phyloP scores from a whole-genome alignment of 805 yeast genomes.

The Wickerhamomyces subpelliculosus region DNA sequence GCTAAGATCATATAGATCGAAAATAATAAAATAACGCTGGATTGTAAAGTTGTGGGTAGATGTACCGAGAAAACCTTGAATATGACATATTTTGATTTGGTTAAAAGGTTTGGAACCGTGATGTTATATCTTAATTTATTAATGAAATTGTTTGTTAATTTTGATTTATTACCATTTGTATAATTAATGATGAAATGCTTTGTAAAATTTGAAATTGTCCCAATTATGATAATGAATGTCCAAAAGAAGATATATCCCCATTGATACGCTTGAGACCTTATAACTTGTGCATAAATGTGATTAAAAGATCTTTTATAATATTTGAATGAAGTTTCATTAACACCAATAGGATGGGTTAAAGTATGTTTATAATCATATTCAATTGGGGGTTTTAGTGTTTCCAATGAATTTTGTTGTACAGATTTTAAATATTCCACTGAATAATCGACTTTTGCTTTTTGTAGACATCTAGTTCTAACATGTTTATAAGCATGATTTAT shows the following conservation, averaged over 20 bases:
- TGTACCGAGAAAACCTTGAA: constrained; percentile 22
- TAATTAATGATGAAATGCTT: constrained; percentile 21
- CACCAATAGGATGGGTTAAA: constrained; percentile 27
- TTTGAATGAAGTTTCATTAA: constrained; percentile 24
- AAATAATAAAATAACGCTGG: constrained; percentile 25
- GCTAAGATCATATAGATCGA: constrained; percentile 25
- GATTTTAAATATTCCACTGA: constrained; percentile 26
- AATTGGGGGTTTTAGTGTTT: constrained; percentile 25
- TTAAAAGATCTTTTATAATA: constrained; percentile 29
- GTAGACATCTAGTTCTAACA: constrained; percentile 28
- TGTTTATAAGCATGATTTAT: constrained; percentile 34
- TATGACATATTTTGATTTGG: constrained; percentile 16
- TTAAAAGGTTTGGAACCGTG: constrained; percentile 23
- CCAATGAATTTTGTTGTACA: constrained; percentile 29
- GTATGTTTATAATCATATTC: constrained; percentile 15
- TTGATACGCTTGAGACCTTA: constrained; percentile 34
- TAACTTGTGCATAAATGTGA: constrained; percentile 29
- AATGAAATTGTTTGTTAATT: constrained; percentile 8
- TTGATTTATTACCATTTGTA: constrained; percentile 12
- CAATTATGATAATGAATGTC: constrained; percentile 27
- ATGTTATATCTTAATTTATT: constrained; percentile 18
- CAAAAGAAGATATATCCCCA: constrained; percentile 41
- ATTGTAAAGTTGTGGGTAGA: constrained; percentile 24
- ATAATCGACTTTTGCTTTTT: constrained; percentile 27
- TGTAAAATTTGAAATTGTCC: constrained; percentile 24